Conservation (phyloP, 2,329 filamentous ascomycete genomes). For the Teratosphaeria gauchensis region DNA sequence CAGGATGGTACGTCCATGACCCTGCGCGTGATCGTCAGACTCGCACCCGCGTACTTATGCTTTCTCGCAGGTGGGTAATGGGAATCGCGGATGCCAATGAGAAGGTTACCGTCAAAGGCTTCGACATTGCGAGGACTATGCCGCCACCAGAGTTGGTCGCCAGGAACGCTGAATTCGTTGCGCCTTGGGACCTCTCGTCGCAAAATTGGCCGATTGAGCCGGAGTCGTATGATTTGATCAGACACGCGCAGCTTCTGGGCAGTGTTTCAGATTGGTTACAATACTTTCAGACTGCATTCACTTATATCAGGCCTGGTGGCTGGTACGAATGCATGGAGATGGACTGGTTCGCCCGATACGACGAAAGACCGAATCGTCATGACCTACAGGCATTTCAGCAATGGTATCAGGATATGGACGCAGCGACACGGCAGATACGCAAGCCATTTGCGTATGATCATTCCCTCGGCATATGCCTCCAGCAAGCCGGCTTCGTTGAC, state of each 20-base stretch:
- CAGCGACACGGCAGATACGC: slow-evolving; percentile 56
- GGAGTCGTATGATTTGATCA: slow-evolving; percentile 47
- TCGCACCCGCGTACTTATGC: not conserved
- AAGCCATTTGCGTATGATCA: slow-evolving; percentile 58
- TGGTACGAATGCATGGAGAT: slow-evolving; percentile 71
- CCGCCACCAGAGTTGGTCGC: not conserved
- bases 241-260: slow-evolving; percentile 28
- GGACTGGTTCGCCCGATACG: slow-evolving; percentile 66
- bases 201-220: not conserved
- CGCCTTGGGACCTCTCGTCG: not conserved
- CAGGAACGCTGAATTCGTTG: not conserved
- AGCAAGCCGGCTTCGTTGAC: slow-evolving; percentile 67
- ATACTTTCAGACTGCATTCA: not conserved
- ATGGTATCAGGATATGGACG: slow-evolving; percentile 61
- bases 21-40: too few species aligned
- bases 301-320: not conserved
- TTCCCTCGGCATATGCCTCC: slow-evolving; percentile 51
- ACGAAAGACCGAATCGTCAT: slow-evolving; percentile 49
- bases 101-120: slow-evolving; percentile 13
- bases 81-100: slow-evolving; percentile 47
- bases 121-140: slow-evolving; percentile 47
- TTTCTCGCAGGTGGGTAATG: slow-evolving; percentile 29
- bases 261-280: not conserved
- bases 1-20: slow-evolving; percentile 83
- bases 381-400: slow-evolving; percentile 45